Conservation (phyloP, 2,329 filamentous ascomycete genomes). For the Mollisiaceae sp. region DNA sequence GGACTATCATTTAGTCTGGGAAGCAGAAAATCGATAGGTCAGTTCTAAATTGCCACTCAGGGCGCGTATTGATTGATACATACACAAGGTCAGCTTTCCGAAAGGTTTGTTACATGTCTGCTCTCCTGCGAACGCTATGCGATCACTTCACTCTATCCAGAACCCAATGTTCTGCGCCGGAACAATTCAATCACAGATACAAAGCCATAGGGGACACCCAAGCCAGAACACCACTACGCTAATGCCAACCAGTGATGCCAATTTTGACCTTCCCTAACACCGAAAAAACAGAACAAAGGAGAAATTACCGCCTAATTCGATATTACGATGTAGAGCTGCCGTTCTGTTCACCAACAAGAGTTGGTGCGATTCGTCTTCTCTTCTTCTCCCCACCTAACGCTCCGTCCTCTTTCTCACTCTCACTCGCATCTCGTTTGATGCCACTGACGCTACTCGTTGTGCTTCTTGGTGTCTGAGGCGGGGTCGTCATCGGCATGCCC, state of each 20-base stretch:
- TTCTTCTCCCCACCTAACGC: conserved; percentile 58
- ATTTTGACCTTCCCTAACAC: conserved; percentile 8
- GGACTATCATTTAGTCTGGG: no score
- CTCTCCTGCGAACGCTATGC: background rate
- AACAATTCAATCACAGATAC: background rate
- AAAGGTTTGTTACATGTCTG: conserved; percentile 3
- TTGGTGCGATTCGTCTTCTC: conserved; percentile 73
- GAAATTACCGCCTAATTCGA: background rate
- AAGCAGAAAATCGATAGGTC: no score
- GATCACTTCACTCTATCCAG: conserved; percentile 4
- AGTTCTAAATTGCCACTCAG: background rate
- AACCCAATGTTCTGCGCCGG: background rate
- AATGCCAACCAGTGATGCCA: conserved; percentile 8
- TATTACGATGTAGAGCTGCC: background rate
- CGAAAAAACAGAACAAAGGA: conserved; percentile 9
- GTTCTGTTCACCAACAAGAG: conserved; percentile 38
- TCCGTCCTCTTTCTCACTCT: conserved; percentile 58
- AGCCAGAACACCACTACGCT: background rate
- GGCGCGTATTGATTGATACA: background rate
- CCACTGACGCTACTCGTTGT: conserved; percentile 60
- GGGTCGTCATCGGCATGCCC: conserved; percentile 79
- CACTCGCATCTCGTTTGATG: conserved; percentile 58
- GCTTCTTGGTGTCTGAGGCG: conserved; percentile 83
- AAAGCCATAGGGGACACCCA: background rate
- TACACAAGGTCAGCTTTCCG: background rate